phyloP scores from a whole-genome alignment of 2,329 filamentous ascomycete genomes.

The Penicillium sp. region DNA sequence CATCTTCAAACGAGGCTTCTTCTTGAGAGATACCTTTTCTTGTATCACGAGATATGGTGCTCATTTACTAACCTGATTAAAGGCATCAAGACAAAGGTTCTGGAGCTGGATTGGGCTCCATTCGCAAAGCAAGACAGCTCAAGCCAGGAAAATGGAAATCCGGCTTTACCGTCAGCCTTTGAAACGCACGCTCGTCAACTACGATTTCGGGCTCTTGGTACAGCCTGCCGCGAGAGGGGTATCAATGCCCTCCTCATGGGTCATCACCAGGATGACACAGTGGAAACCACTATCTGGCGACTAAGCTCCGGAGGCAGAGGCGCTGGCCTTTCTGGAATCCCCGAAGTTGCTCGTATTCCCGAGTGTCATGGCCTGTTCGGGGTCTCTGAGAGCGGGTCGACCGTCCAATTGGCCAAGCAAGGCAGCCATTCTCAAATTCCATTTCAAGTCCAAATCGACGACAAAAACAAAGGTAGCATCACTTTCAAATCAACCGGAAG shows the following conservation, averaged over 20 bases:
- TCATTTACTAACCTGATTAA: neutral
- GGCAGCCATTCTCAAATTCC: constrained; percentile 1
- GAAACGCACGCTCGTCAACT: constrained; percentile 74
- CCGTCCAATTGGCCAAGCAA: constrained; percentile 38
- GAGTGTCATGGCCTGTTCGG: constrained; percentile 78
- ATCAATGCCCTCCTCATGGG: constrained; percentile 70
- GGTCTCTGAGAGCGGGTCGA: constrained; percentile 65
- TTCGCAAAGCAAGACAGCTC: constrained; percentile 1
- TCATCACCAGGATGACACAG: constrained; percentile 88
- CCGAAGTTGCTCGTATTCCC: constrained; percentile 67
- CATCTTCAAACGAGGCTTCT: neutral
- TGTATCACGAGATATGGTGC: neutral
- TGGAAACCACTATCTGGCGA: constrained; percentile 85
- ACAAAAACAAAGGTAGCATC: constrained; percentile 6
- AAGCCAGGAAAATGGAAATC: constrained; percentile 16
- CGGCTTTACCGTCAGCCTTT: constrained; percentile 61
- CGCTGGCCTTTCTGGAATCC: constrained; percentile 74
- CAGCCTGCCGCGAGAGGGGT: constrained; percentile 53
- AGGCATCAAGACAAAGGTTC: constrained; percentile 40
- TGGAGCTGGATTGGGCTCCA: constrained; percentile 55
- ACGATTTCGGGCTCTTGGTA: constrained; percentile 72
- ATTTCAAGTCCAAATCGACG: constrained; percentile 8
- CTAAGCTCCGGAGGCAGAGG: constrained; percentile 66
- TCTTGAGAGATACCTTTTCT: neutral
- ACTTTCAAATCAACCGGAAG: neutral